Evolutionary conservation across 208 protist species (phyloP).

Genomic region (Trichomonas vaginalis): DNA sequence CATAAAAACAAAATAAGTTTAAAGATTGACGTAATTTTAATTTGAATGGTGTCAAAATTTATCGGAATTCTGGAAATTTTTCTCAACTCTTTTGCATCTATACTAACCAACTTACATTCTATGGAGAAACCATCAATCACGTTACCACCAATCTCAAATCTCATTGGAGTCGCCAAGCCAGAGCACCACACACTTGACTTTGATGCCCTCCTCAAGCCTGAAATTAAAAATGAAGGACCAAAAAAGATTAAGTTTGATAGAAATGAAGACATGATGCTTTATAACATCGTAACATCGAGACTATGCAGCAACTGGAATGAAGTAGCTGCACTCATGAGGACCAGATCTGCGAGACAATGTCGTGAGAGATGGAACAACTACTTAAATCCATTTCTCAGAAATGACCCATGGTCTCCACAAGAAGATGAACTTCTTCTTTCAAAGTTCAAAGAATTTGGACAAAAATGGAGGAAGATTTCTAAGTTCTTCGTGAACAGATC

Average conservation of each 20-base stretch:
- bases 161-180: no score
- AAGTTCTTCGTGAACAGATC: not conserved
- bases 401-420: not conserved
- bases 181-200: no score
- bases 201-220: not conserved
- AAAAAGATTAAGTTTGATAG: not conserved
- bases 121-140: no score
- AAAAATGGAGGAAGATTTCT: not conserved
- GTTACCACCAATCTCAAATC: no score
- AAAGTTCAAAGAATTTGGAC: not conserved
- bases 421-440: not conserved
- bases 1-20: no score
- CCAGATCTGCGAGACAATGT: not conserved
- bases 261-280: not conserved
- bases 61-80: no score
- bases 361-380: not conserved
- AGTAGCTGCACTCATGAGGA: not conserved
- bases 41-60: no score
- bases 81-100: no score
- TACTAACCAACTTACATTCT: no score
- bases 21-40: no score
- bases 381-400: not conserved
- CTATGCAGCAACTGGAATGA: not conserved
- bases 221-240: not conserved
- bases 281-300: not conserved